Evolutionary conservation across 83 land plant species (phyloP).

Genomic region (Picea abies): DNA sequence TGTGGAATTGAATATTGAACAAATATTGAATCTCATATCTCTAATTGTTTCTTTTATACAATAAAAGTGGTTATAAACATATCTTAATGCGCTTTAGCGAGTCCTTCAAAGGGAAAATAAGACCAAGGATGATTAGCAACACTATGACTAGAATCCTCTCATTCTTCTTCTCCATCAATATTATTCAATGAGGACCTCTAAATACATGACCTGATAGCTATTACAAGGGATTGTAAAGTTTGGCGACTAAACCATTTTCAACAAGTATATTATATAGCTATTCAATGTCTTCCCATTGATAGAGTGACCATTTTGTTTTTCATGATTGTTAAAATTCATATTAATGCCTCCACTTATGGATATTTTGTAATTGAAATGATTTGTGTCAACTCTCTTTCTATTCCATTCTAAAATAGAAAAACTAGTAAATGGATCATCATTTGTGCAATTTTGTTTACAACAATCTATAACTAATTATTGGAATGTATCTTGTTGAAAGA

Average conservation of each 20-base stretch:
- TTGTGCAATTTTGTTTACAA: not conserved
- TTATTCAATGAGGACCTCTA: too few relatives aligned
- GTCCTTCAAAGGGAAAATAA: too few relatives aligned
- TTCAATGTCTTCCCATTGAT: not conserved
- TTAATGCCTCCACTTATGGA: not conserved
- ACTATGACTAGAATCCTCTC: too few relatives aligned
- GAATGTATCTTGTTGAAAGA: not conserved
- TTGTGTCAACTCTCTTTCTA: not conserved
- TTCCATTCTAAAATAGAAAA: not conserved
- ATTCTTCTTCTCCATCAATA: too few relatives aligned
- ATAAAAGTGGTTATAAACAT: too few relatives aligned
- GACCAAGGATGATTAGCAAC: too few relatives aligned
- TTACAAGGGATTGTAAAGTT: constrained; percentile 6
- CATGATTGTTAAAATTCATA: not conserved
- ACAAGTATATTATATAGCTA: not conserved
- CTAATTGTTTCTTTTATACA: too few relatives aligned
- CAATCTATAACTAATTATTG: not conserved
- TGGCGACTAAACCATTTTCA: not conserved
- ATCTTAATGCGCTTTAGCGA: too few relatives aligned
- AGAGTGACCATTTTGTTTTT: not conserved
- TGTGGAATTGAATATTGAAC: too few relatives aligned
- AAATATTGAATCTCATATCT: too few relatives aligned
- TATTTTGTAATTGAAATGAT: not conserved
- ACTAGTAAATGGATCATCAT: too few relatives aligned
- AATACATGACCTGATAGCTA: constrained; percentile 11